Evolutionary conservation across 1,284 basidiomycete species (phyloP), one percentile per base, ranked within the genome.

Genomic region (Cryptococcus sp.): DNA sequence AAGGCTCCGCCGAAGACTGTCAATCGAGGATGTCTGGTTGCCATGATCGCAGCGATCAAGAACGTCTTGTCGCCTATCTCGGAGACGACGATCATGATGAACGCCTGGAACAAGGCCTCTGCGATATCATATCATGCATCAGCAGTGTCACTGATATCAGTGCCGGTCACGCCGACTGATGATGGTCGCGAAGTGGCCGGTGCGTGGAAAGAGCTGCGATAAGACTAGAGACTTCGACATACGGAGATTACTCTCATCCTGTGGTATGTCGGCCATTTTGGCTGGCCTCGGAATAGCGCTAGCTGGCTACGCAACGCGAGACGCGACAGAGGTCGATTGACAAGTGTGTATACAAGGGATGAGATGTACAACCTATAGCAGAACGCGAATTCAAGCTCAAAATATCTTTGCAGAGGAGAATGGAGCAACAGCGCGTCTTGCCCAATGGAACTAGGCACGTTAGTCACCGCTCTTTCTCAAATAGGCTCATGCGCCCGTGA

Each of bases 51-150:
- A 22, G 95, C 83, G 49, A 98, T 97, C 60, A 99, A 86, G 76
- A 99, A 99, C 0, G 95, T 99, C 80, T 98, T 98, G 86, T 99
- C 96, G 48, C 95, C 78, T 42, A 93, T 89, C 81, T 94, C 91
- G 1, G 90, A 92, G 72, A 90, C 83, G 47, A 93, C 87, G 66
- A 94, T 95, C 87, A 93, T 92, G 58, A 84, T 75, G 80, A 93
- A 91, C 3, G 90, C 85, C 69, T 90, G 87, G 8, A 83, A 60
- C 64, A 93, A 83, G 15, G 86, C 88, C 59, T 78, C 77, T 79
- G 53, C 30, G 8, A 35, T 35, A 35, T 35, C 30, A 35, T 35
- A 35, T 4, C 30, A 10, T 45, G 16, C 47, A n/a, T 55, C 19
- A 41, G 25, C 43, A 17, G 23, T 38, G 19, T 16, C 3, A n/a